phyloP scores from a whole-genome alignment of 1,139 yeast genomes.

The Geotrichum aggregatum region DNA sequence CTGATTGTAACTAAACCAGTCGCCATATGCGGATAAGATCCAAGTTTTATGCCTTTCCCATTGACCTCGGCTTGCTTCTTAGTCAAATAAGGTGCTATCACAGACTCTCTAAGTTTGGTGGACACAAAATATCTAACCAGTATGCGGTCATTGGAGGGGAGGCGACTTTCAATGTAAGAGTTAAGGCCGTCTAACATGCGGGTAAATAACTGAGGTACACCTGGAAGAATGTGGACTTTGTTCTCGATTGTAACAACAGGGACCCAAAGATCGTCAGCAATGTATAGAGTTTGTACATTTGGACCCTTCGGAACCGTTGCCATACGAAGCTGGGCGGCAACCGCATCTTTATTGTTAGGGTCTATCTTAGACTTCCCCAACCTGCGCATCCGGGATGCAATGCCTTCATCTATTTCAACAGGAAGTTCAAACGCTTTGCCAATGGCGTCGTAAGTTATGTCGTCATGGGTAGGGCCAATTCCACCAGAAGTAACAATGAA shows the following conservation, averaged over 20 bases:
- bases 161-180: conserved; percentile 35
- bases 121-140: conserved; percentile 56
- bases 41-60: conserved; percentile 56
- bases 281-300: conserved; percentile 50
- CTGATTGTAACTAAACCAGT: conserved; percentile 65
- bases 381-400: conserved; percentile 56
- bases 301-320: conserved; percentile 63
- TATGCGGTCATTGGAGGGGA: conserved; percentile 35
- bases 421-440: conserved; percentile 59
- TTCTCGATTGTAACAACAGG: conserved; percentile 66
- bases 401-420: conserved; percentile 51
- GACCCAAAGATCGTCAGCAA: conserved; percentile 67
- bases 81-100: conserved; percentile 60
- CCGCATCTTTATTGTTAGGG: conserved; percentile 41
- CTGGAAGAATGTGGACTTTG: conserved; percentile 70
- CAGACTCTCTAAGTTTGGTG: conserved; percentile 59
- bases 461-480: conserved; percentile 89
- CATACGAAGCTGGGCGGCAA: conserved; percentile 66
- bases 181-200: conserved; percentile 46
- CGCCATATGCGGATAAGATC: conserved; percentile 76
- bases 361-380: conserved; percentile 45
- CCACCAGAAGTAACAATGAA: conserved; percentile 75
- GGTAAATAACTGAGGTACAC: conserved; percentile 71
- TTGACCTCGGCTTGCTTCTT: conserved; percentile 49
- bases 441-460: conserved; percentile 69